Conservation (phyloP, 2,329 filamentous ascomycete genomes). For the Bipolaris cookei region DNA sequence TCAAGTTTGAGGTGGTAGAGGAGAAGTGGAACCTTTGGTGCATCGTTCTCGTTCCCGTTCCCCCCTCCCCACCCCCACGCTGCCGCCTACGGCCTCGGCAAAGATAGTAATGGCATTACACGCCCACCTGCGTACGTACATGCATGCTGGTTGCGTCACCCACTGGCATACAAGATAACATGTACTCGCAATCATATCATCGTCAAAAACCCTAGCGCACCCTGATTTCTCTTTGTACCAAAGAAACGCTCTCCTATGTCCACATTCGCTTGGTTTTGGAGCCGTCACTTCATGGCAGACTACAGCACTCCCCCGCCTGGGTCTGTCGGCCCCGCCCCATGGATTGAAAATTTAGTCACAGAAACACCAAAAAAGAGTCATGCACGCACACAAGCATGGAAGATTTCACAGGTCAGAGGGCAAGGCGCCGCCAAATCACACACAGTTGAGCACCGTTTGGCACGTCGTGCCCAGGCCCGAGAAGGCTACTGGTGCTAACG, state of each 20-base stretch:
- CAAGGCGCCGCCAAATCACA: slow-evolving; percentile 16
- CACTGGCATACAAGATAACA: neutral
- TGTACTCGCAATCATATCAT: slow-evolving; percentile 1
- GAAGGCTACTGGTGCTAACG: slow-evolving; percentile 28
- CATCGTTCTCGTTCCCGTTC: neutral
- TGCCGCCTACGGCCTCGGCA: slow-evolving; percentile 27
- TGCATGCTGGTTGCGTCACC: slow-evolving; percentile 9
- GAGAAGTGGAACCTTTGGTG: neutral
- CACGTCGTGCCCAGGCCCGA: slow-evolving; percentile 34
- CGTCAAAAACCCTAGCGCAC: neutral
- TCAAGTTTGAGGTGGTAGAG: neutral
- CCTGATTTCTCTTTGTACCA: neutral
- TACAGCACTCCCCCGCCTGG: slow-evolving; percentile 7
- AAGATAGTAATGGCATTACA: slow-evolving; percentile 31
- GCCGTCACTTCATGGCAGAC: neutral
- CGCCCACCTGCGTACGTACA: neutral
- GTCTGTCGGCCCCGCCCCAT: slow-evolving; percentile 26
- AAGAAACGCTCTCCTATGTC: neutral
- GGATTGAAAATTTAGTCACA: slow-evolving; percentile 33
- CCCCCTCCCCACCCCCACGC: slow-evolving; percentile 36
- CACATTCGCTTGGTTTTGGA: neutral
- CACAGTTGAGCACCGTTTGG: slow-evolving; percentile 22
- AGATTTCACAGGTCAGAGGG: slow-evolving; percentile 16
- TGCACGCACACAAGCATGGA: slow-evolving; percentile 26
- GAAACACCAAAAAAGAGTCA: slow-evolving; percentile 29